Base-by-base conservation (phyloP, 306 rosid genomes). In the Glycine latifolia region DNA sequence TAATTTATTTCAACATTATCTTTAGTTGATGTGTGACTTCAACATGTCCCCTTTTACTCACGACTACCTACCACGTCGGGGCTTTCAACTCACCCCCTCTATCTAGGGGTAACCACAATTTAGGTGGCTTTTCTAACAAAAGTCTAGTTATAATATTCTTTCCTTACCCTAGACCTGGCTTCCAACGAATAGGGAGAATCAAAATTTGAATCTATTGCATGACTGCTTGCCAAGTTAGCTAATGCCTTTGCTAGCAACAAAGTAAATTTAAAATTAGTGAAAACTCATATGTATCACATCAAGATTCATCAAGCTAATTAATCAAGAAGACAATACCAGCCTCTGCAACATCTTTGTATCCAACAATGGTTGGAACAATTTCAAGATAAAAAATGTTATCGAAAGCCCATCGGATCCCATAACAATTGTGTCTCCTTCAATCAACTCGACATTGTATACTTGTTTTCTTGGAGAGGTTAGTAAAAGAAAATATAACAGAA, bases 151-250 rank as follows among this genome's bases (percentile, higher is more conserved):
- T n/a, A 17, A 67, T 53, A 10, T 74, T 69, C 60, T 79, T 31
- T 20, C 43, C 59, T 83, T 81, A 95, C 98, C 94, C 71, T 89
- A 62, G 97, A 82, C 75, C 92, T 87, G 78, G 98, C 99, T 86
- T 95, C 99, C 86, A 91, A 75, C 53, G 95, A 86, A 84, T 89
- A 95, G 15, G 99, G 97, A 13, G 98, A 93, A 43, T 95, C 98
- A 65, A 95, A 95, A 61, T 87, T 89, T 61, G 89, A 85, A 86
- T 95, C 94, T 81, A 11, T 53, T 8, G 96, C 91, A 89, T 93
- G 98, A 83, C 66, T 82, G 83, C 90, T 92, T 73, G 98, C 98
- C 83, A 91, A 84, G 86, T 90, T 87, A 91, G 97, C 97, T 87
- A 92, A 87, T 85, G 92, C 90, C 91, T 92, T 89, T 88, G 99